Conservation (phyloP, 768 basidiomycete genomes). For the Cyathus striatus region DNA sequence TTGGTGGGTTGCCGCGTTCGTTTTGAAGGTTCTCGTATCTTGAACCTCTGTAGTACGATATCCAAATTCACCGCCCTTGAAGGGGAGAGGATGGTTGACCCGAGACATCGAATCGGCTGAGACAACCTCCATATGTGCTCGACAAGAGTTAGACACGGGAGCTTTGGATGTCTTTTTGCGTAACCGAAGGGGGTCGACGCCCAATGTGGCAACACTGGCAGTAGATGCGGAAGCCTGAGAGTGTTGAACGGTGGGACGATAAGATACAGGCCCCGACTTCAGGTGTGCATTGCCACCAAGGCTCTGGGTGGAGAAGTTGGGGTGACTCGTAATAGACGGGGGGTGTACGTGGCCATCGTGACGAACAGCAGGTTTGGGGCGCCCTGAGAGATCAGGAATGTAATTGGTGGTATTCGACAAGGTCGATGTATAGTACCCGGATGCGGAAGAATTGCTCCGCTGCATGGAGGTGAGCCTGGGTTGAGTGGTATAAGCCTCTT, state of each 20-base stretch:
- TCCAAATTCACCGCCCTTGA: no score
- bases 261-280: neutral
- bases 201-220: neutral
- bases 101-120: no score
- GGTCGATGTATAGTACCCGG: neutral
- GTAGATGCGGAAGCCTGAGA: neutral
- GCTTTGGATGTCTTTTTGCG: neutral
- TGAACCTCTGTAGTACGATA: no score
- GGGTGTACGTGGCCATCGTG: no score
- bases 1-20: no score
- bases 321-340: constrained; percentile 1
- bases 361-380: neutral
- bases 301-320: constrained; percentile 8
- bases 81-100: no score
- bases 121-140: no score
- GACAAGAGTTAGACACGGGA: neutral
- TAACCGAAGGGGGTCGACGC: neutral
- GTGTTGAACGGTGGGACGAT: constrained; percentile 2
- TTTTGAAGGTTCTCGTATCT: no score
- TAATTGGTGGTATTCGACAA: neutral
- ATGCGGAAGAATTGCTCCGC: neutral
- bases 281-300: constrained; percentile 4
- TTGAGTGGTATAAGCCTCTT: neutral
- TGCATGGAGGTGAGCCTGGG: neutral
- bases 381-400: neutral